Conservation (phyloP, 768 basidiomycete genomes). For the Paxillus involutus region DNA sequence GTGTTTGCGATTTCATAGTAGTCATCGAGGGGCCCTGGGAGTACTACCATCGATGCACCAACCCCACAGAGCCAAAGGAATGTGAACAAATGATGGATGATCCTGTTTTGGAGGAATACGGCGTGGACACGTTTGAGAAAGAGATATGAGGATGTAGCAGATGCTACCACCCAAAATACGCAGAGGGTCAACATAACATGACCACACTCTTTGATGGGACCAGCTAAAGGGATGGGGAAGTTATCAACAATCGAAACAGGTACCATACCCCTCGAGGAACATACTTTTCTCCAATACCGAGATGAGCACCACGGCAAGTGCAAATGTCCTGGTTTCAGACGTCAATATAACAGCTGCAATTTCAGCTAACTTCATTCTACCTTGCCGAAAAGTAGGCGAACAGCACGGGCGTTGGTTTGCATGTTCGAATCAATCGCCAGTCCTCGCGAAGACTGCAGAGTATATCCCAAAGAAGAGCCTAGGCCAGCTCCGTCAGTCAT, state of each 20-base stretch:
- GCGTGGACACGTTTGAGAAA: slow-evolving; percentile 41
- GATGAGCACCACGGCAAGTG: slow-evolving; percentile 17
- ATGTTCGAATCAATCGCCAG: slow-evolving; percentile 15
- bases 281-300: slow-evolving; percentile 19
- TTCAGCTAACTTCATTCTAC: neutral
- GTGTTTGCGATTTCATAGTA: slow-evolving; percentile 33
- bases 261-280: neutral
- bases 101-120: slow-evolving; percentile 24
- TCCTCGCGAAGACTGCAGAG: slow-evolving; percentile 23
- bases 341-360: slow-evolving; percentile 2
- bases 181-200: slow-evolving; percentile 14
- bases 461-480: slow-evolving; percentile 28
- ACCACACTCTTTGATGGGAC: slow-evolving; percentile 21
- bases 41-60: slow-evolving; percentile 25
- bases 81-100: slow-evolving; percentile 24
- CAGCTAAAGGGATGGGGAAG: slow-evolving; percentile 9
- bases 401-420: slow-evolving; percentile 12
- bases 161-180: slow-evolving; percentile 19
- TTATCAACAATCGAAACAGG: neutral
- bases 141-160: slow-evolving; percentile 31
- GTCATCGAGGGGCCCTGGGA: slow-evolving; percentile 23
- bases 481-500: slow-evolving; percentile 1
- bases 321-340: slow-evolving; percentile 11
- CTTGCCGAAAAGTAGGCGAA: slow-evolving; percentile 25
- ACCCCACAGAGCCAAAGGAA: slow-evolving; percentile 33